phyloP scores from a whole-genome alignment of 805 yeast genomes.

The Geotrichum ghanense region DNA sequence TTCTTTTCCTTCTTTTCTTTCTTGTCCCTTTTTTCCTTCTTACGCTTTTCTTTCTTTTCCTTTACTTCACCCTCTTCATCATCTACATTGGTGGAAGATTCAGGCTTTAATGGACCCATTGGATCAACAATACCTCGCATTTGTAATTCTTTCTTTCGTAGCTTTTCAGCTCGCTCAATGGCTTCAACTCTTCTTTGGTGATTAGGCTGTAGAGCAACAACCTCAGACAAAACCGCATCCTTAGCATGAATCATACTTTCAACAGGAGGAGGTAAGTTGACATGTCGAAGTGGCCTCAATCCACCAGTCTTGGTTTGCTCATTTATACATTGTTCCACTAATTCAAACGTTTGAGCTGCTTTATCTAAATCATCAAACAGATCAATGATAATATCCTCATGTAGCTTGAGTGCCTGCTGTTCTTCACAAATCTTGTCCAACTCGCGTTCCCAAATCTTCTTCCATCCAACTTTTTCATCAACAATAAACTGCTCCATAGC shows the following conservation, averaged over 20 bases:
- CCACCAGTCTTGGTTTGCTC: slow-evolving; percentile 59
- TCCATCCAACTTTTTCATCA: slow-evolving; percentile 76
- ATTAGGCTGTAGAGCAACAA: slow-evolving; percentile 66
- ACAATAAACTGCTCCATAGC: slow-evolving; percentile 49
- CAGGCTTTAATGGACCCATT: background rate
- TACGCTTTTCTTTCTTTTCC: background rate
- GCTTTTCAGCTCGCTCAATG: slow-evolving; percentile 71
- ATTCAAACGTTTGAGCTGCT: slow-evolving; percentile 68
- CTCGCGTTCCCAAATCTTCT: slow-evolving; percentile 83
- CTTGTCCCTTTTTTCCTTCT: background rate
- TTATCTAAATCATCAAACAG: slow-evolving; percentile 69
- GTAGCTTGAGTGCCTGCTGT: slow-evolving; percentile 82
- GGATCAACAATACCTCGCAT: slow-evolving; percentile 23
- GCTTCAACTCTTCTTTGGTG: slow-evolving; percentile 83
- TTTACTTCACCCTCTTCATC: background rate
- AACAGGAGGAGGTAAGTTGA: slow-evolving; percentile 16
- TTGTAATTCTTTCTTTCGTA: slow-evolving; percentile 61
- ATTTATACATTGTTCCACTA: slow-evolving; percentile 70
- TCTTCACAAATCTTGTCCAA: slow-evolving; percentile 85
- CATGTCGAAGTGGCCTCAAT: slow-evolving; percentile 19
- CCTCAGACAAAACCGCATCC: slow-evolving; percentile 74
- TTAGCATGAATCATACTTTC: slow-evolving; percentile 20
- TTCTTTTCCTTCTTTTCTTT: background rate
- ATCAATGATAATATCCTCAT: slow-evolving; percentile 75
- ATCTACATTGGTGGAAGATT: background rate